Evolutionary conservation across 495 filamentous ascomycete genomes (phyloP).

Genomic region (Hypoxylon subgilvum): DNA sequence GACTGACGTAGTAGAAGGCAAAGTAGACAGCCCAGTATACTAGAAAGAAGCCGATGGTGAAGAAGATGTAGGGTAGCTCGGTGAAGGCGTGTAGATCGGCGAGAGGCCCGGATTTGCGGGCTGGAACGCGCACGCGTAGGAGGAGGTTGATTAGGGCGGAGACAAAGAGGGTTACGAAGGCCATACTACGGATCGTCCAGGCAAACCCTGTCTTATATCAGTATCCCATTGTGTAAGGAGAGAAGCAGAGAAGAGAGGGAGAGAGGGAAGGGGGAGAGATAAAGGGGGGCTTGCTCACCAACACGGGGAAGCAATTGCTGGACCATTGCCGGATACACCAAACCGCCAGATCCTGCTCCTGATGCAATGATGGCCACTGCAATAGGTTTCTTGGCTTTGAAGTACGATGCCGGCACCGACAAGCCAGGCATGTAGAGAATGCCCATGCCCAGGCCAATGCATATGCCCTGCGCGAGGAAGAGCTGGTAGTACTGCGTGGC

Average conservation of each 20-base stretch:
- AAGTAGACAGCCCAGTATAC: conserved; percentile 72
- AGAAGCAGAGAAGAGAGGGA: conserved; percentile 47
- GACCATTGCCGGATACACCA: conserved; percentile 65
- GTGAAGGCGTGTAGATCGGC: conserved; percentile 40
- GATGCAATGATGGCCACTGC: conserved; percentile 65
- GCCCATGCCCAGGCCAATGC: conserved; percentile 75
- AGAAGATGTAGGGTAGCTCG: conserved; percentile 43
- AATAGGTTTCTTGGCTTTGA: conserved; percentile 67
- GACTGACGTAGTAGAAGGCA: conserved; percentile 69
- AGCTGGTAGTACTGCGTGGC: conserved; percentile 74
- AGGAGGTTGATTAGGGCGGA: conserved; percentile 41
- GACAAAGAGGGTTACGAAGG: conserved; percentile 42
- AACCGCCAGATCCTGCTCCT: conserved; percentile 67
- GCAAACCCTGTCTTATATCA: conserved; percentile 43
- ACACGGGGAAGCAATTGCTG: conserved; percentile 58
- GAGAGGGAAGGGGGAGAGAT: no score
- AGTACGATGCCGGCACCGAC: conserved; percentile 75
- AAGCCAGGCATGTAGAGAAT: conserved; percentile 73
- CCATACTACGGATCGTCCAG: conserved; percentile 49
- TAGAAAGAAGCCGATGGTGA: conserved; percentile 34
- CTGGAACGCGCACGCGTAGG: conserved; percentile 45
- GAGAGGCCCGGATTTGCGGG: conserved; percentile 33
- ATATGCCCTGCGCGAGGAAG: conserved; percentile 80
- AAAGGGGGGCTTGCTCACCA: conserved; percentile 51
- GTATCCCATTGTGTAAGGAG: not conserved